Evolutionary conservation across 2,329 filamentous ascomycete genomes (phyloP), one percentile per base, ranked within the genome.

Genomic region (Lachnellula occidentalis): DNA sequence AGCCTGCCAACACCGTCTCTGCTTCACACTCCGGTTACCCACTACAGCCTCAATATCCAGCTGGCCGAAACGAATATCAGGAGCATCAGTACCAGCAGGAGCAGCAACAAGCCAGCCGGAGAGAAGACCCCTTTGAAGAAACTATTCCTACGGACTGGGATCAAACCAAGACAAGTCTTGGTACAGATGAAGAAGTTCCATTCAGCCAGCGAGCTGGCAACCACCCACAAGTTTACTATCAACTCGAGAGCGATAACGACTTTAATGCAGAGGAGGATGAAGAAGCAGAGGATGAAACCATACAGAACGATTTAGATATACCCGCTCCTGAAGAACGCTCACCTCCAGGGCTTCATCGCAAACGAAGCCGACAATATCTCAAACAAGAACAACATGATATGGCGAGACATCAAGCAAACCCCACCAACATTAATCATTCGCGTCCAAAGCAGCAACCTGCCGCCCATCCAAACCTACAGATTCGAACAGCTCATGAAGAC

Each of bases 341-440:
- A 34, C n/a, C 39, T 51, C 51, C 21, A 22, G 36, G 21, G n/a
- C 45, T 53, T 11, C 22, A 53, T 34, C 51, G 34, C 17, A 53
- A 53, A 36, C 34, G 19, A 12, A 49, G 11, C 19, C 17, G 19
- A 19, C 36, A 34, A 27, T 37, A 31, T 39, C 17, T 36, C 4
- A 48, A 34, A 27, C 37, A 31, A 43, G 34, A 49, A 5, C 14
- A 43, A 11, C 37, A 48, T 4, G 36, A 53, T 11, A 19, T 45
- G 12, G 17, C 14, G 15, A 22, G 34, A 15, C 19, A 17, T 24
- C 47, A 37, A 11, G 22, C n/a, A 11, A 34, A 11, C 15, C 41
- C 17, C 6, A 22, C 27, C 31, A 53, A 48, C 36, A 41, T 17
- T n/a, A 45, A 45, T 22, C 51, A 45, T 36, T 53, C 43, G n/a